Evolutionary conservation across 2,329 filamentous ascomycete genomes (phyloP).

Genomic region (Aspergillus ochraceus): DNA sequence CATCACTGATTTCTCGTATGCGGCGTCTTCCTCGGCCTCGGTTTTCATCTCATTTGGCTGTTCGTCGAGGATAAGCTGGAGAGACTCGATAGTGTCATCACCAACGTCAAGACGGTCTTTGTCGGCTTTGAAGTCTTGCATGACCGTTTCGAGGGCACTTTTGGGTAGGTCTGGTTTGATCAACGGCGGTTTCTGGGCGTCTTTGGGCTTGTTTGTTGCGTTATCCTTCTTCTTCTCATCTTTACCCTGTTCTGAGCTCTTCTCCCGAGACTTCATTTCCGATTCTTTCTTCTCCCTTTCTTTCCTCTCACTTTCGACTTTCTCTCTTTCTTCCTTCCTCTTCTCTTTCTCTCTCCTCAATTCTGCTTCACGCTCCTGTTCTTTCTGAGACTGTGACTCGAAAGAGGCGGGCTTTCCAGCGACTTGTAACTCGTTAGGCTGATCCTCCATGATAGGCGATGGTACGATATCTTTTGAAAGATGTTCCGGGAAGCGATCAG

Average conservation of each 20-base stretch:
- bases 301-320: neutral
- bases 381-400: neutral
- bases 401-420: constrained; percentile 2
- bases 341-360: neutral
- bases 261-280: neutral
- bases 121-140: constrained; percentile 41
- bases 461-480: constrained; percentile 26
- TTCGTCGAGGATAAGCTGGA: constrained; percentile 42
- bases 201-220: constrained; percentile 6
- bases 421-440: constrained; percentile 8
- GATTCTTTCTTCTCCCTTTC: neutral
- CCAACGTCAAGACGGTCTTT: constrained; percentile 40
- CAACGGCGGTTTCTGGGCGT: constrained; percentile 24
- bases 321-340: constrained; percentile 1
- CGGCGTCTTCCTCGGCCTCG: constrained; percentile 32
- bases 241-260: neutral
- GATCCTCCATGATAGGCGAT: constrained; percentile 13
- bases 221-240: neutral
- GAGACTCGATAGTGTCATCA: constrained; percentile 48
- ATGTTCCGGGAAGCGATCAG: constrained; percentile 24
- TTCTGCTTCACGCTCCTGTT: constrained; percentile 1
- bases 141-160: constrained; percentile 43
- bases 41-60: constrained; percentile 25
- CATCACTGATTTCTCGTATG: constrained; percentile 32
- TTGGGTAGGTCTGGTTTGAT: constrained; percentile 41